Evolutionary conservation across 2,329 filamentous ascomycete genomes (phyloP).

Genomic region (Trematosphaeria pertusa): DNA sequence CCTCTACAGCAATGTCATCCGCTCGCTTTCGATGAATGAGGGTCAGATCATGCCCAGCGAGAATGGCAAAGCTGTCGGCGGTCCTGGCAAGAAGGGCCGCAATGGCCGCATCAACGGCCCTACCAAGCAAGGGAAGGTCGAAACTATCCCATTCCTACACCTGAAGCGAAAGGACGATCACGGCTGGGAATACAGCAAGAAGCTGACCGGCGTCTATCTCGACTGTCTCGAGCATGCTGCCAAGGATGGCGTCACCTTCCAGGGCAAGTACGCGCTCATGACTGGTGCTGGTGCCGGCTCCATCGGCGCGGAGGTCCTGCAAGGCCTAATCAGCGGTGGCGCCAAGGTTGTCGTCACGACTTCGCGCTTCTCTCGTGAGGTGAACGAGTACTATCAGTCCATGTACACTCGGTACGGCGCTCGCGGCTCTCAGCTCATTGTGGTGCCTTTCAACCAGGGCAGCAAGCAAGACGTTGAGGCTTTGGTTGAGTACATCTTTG

Average conservation of each 20-base stretch:
- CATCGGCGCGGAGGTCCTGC: constrained; percentile 94
- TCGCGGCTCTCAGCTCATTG: constrained; percentile 93
- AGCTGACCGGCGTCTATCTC: constrained; percentile 90
- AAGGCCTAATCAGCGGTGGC: constrained; percentile 94
- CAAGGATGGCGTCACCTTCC: constrained; percentile 84
- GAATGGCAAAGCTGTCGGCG: constrained; percentile 69
- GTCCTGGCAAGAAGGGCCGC: constrained; percentile 63
- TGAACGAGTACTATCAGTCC: constrained; percentile 98
- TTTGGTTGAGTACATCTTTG: constrained; percentile 94
- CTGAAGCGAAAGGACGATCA: constrained; percentile 92
- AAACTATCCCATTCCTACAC: constrained; percentile 97
- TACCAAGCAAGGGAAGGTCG: constrained; percentile 83
- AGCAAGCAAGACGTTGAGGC: constrained; percentile 98
- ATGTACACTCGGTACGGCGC: constrained; percentile 97
- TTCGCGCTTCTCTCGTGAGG: constrained; percentile 92
- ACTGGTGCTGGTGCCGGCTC: constrained; percentile 97
- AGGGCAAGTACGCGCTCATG: constrained; percentile 96
- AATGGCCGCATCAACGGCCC: constrained; percentile 60
- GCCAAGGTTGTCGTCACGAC: constrained; percentile 97
- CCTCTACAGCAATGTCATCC: constrained; percentile 91
- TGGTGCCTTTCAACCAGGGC: constrained; percentile 98
- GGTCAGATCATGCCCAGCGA: constrained; percentile 94
- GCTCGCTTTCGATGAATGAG: constrained; percentile 96
- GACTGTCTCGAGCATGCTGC: constrained; percentile 91
- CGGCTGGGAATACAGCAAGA: constrained; percentile 99